phyloP scores from a whole-genome alignment of 2,329 filamentous ascomycete species.

The Coniochaeta ligniaria region DNA sequence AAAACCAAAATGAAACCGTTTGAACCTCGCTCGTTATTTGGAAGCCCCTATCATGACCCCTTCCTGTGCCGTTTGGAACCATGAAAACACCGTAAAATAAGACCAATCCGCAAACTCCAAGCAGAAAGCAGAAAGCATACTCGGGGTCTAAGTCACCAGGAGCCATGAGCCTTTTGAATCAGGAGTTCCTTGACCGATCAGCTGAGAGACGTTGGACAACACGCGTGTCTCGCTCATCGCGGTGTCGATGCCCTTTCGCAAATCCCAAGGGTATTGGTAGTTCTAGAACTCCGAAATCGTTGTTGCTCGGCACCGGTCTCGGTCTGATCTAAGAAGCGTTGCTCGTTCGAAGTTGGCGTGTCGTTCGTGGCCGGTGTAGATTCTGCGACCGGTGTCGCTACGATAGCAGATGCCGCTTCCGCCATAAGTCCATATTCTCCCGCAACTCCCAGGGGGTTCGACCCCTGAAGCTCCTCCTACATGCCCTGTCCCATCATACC shows the following conservation, averaged over 20 bases:
- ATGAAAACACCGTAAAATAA: neutral
- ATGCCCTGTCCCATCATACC: slow-evolving; percentile 2
- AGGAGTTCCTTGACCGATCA: too few relatives aligned
- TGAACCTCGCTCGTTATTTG: neutral
- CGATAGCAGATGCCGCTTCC: too few relatives aligned
- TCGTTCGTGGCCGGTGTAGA: too few relatives aligned
- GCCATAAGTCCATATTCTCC: neutral
- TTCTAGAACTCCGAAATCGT: too few relatives aligned
- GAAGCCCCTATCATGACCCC: neutral
- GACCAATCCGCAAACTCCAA: neutral
- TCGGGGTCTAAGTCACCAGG: neutral
- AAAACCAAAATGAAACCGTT: neutral
- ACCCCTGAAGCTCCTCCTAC: neutral
- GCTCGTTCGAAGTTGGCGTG: too few relatives aligned
- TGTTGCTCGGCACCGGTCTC: too few relatives aligned
- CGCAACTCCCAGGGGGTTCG: neutral
- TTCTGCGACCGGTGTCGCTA: too few relatives aligned
- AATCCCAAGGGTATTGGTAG: too few relatives aligned
- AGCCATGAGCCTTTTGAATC: neutral
- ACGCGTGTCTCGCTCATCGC: too few relatives aligned
- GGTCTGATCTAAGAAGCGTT: too few relatives aligned
- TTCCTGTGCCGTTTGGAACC: neutral
- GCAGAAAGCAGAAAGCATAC: neutral
- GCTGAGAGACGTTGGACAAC: too few relatives aligned
- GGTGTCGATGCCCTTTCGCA: too few relatives aligned